These are phyloP conservation scores for Zanthoxylum bungeanum DNA, from an alignment of 345 rosid genomes.

Conservation along the genomic window DNA sequence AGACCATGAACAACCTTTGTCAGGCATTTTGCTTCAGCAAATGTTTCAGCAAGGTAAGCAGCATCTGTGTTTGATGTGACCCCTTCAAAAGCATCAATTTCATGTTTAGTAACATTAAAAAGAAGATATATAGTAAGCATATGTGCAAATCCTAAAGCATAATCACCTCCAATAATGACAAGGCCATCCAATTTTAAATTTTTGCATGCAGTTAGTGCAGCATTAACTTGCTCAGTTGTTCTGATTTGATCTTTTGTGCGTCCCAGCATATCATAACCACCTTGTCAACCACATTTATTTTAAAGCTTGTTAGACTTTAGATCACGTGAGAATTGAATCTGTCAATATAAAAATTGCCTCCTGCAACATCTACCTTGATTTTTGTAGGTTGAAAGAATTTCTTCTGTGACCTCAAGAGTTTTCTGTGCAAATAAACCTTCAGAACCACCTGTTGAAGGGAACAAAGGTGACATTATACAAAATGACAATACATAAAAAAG, in stretches of 20 bases:
- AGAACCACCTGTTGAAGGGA: slow-evolving; percentile 69
- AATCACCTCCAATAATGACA: slow-evolving; percentile 89
- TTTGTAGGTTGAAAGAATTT: slow-evolving; percentile 76
- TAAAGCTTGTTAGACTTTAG: slow-evolving; percentile 14
- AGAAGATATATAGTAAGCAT: not conserved
- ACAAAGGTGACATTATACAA: too few species aligned
- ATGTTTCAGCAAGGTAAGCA: slow-evolving; percentile 96
- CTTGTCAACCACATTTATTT: slow-evolving; percentile 31
- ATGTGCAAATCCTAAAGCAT: not conserved
- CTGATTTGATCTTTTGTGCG: slow-evolving; percentile 96
- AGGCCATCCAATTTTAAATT: slow-evolving; percentile 92
- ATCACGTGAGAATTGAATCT: slow-evolving; percentile 13
- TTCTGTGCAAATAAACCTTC: slow-evolving; percentile 97
- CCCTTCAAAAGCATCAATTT: slow-evolving; percentile 46
- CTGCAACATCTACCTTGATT: slow-evolving; percentile 69
- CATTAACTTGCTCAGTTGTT: slow-evolving; percentile 93
- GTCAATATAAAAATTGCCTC: slow-evolving; percentile 5
- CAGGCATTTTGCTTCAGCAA: slow-evolving; percentile 78
- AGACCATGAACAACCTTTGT: slow-evolving; percentile 63
- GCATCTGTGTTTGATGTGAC: slow-evolving; percentile 97
- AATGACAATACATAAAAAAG: not conserved
- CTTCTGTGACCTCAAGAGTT: slow-evolving; percentile 82
- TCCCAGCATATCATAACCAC: slow-evolving; percentile 97
- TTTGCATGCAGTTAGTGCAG: slow-evolving; percentile 77
- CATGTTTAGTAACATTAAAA: slow-evolving; percentile 12